These are phyloP conservation scores for Trametes gibbosa DNA, from an alignment of 768 basidiomycete species.

Conservation along the genomic window DNA sequence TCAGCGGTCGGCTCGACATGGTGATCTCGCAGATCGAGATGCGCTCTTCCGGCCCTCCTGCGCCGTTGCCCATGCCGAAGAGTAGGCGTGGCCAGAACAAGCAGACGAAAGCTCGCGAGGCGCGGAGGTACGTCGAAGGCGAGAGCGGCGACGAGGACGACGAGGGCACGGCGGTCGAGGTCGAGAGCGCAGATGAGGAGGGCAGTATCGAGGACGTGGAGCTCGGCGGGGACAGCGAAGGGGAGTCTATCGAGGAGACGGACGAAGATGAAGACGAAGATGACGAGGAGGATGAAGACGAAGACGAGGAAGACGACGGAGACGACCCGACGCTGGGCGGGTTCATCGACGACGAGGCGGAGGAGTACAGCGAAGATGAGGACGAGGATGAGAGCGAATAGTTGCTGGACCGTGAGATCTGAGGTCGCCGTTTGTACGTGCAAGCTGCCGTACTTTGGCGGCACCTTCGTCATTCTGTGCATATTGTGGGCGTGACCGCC, in stretches of 20 bases:
- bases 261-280: slow-evolving; percentile 59
- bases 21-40: slow-evolving; percentile 92
- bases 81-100: slow-evolving; percentile 33
- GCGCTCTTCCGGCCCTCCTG: slow-evolving; percentile 70
- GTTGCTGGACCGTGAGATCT: no score
- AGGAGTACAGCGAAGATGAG: slow-evolving; percentile 45
- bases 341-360: slow-evolving; percentile 62
- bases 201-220: slow-evolving; percentile 81
- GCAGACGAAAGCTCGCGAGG: slow-evolving; percentile 33
- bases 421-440: no score
- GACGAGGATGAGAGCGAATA: slow-evolving; percentile 41
- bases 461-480: neutral
- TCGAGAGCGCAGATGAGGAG: slow-evolving; percentile 62
- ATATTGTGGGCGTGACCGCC: no score
- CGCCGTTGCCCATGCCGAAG: slow-evolving; percentile 43
- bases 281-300: slow-evolving; percentile 58
- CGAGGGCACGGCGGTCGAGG: slow-evolving; percentile 53
- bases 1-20: slow-evolving; percentile 90
- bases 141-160: slow-evolving; percentile 72
- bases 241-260: slow-evolving; percentile 43
- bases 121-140: slow-evolving; percentile 70
- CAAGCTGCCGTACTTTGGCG: no score
- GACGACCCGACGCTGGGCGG: slow-evolving; percentile 50
- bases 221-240: slow-evolving; percentile 54
- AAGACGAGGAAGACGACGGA: slow-evolving; percentile 42